Conservation (phyloP, 768 basidiomycete species). For the Leucocoprinus leucothites region DNA sequence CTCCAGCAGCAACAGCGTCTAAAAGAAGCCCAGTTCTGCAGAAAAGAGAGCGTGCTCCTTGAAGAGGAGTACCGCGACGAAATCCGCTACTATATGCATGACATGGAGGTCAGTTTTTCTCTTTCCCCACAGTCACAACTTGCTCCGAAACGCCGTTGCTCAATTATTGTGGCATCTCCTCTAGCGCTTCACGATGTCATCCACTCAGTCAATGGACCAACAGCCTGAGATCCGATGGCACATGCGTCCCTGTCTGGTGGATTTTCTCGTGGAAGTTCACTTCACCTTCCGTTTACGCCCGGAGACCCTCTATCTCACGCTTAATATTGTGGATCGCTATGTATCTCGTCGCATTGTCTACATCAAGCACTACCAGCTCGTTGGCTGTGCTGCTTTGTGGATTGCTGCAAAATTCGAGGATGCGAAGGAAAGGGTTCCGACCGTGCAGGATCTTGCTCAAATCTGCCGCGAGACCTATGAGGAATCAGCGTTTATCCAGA, state of each 20-base stretch:
- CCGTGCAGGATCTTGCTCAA: slow-evolving; percentile 89
- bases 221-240: slow-evolving; percentile 99
- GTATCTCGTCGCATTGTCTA: slow-evolving; percentile 98
- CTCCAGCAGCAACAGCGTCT: slow-evolving; percentile 59
- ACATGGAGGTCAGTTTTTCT: slow-evolving; percentile 88
- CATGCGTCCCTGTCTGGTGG: slow-evolving; percentile 98
- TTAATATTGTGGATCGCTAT: slow-evolving; percentile 99
- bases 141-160: slow-evolving; percentile 8
- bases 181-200: slow-evolving; percentile 84
- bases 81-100: slow-evolving; percentile 90
- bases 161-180: slow-evolving; percentile 14
- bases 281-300: slow-evolving; percentile 97
- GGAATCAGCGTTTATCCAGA: slow-evolving; percentile 96
- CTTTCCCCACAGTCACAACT: slow-evolving; percentile 10
- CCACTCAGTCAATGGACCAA: slow-evolving; percentile 96
- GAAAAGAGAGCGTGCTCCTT: slow-evolving; percentile 71
- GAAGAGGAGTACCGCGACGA: slow-evolving; percentile 97
- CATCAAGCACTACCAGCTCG: slow-evolving; percentile 98
- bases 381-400: slow-evolving; percentile 98
- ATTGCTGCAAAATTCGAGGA: slow-evolving; percentile 99
- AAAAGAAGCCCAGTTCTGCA: slow-evolving; percentile 63
- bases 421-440: slow-evolving; percentile 96
- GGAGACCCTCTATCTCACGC: slow-evolving; percentile 96
- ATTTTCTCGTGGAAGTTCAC: slow-evolving; percentile 98
- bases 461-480: slow-evolving; percentile 98